Evolutionary conservation across 78 protist genomes (phyloP).

Genomic region (Dictyostelium capitatum): DNA sequence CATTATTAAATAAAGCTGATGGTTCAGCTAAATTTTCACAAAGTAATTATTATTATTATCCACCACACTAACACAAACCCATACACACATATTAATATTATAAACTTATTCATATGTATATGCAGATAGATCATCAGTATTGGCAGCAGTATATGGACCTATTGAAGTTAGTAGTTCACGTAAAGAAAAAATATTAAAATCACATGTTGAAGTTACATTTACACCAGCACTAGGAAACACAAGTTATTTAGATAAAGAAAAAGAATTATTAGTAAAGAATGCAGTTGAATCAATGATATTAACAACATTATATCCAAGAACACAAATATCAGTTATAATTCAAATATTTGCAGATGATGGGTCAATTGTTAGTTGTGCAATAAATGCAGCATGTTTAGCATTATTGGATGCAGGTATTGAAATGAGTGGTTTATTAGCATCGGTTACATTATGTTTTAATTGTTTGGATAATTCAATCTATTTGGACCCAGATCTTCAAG

Average conservation of each 20-base stretch:
- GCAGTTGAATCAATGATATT: slow-evolving; percentile 78
- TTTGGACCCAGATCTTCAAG: slow-evolving; percentile 59
- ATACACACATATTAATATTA: neutral
- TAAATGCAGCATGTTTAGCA: slow-evolving; percentile 82
- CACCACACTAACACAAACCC: too few relatives aligned
- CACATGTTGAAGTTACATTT: slow-evolving; percentile 59
- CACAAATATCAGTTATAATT: slow-evolving; percentile 51
- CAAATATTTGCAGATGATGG: slow-evolving; percentile 79
- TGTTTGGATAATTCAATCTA: slow-evolving; percentile 24
- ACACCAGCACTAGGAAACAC: slow-evolving; percentile 49
- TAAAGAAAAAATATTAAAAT: slow-evolving; percentile 77
- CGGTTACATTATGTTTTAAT: slow-evolving; percentile 41
- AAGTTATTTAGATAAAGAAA: slow-evolving; percentile 42
- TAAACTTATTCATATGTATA: too few relatives aligned
- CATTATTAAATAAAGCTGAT: slow-evolving; percentile 80
- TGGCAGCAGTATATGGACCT: slow-evolving; percentile 83
- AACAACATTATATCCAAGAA: slow-evolving; percentile 76
- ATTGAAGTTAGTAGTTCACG: slow-evolving; percentile 62
- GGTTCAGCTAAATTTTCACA: slow-evolving; percentile 72
- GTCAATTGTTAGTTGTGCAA: slow-evolving; percentile 72
- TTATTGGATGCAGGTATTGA: slow-evolving; percentile 83
- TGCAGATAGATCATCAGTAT: slow-evolving; percentile 61
- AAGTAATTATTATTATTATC: too few relatives aligned
- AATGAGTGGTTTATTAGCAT: slow-evolving; percentile 52
- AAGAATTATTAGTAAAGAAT: slow-evolving; percentile 59